Evolutionary conservation across 2,329 filamentous ascomycete genomes (phyloP).

Genomic region (Pseudopithomyces chartarum): DNA sequence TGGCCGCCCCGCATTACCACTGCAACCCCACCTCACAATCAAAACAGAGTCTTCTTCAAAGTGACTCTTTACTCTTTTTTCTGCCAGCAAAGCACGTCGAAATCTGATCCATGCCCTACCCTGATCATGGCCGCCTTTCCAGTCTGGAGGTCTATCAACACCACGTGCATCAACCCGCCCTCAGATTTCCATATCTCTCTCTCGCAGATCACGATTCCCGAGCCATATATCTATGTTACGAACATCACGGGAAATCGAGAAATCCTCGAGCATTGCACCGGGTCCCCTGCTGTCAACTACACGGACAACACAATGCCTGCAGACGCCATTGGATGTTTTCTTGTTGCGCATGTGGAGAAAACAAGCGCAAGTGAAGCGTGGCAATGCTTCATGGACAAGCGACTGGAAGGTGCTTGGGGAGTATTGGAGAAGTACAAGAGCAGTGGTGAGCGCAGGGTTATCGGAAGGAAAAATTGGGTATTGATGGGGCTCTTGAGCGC

Average conservation of each 20-base stretch:
- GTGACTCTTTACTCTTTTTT: no score
- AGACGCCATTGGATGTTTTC: not conserved
- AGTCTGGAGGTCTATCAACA: not conserved
- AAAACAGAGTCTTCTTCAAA: no score
- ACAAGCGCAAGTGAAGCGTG: not conserved
- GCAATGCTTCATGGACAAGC: constrained; percentile 1
- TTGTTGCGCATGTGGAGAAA: not conserved
- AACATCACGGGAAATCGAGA: not conserved
- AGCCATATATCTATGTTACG: constrained; percentile 3
- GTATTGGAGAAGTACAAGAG: not conserved
- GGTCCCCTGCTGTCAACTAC: not conserved
- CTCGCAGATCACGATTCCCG: not conserved
- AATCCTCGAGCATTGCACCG: constrained; percentile 1
- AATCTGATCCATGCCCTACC: no score
- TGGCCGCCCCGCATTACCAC: no score
- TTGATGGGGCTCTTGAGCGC: not conserved
- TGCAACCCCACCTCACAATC: no score
- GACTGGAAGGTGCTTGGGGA: not conserved
- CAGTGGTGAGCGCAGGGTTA: not conserved
- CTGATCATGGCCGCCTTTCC: not conserved
- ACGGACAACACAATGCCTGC: not conserved
- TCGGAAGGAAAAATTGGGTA: not conserved
- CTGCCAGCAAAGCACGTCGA: no score
- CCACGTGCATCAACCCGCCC: not conserved
- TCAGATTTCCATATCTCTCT: not conserved